A percentile compares a stretch with the other conserved stretches of the same genome.
phyloP scores from a whole-genome alignment of 345 rosid species.

The Balakata baccata region DNA sequence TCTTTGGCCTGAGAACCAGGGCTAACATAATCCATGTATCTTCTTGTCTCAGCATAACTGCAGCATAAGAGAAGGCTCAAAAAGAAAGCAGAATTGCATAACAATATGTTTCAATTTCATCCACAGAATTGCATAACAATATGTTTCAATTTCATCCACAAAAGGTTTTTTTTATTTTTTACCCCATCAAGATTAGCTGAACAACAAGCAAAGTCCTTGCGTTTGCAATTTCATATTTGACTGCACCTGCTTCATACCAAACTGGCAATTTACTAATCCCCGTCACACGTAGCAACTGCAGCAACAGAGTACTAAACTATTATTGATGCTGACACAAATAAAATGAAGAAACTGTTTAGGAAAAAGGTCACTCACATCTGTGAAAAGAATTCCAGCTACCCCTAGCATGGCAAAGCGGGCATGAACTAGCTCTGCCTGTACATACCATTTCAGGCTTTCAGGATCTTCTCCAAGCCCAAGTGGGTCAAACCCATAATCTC shows the following conservation, averaged over 20 bases:
- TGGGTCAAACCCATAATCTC: conserved; percentile 92
- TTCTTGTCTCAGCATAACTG: conserved; percentile 80
- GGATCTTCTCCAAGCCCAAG: conserved; percentile 92
- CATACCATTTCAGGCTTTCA: conserved; percentile 87
- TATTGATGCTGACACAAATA: background rate
- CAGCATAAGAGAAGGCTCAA: background rate
- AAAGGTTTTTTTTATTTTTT: background rate
- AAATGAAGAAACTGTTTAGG: background rate
- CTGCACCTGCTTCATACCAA: conserved; percentile 95
- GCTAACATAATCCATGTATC: conserved; percentile 74
- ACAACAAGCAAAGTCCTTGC: conserved; percentile 63
- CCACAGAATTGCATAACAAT: no score
- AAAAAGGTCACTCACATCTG: conserved; percentile 51
- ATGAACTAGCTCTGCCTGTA: conserved; percentile 92
- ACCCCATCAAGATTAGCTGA: conserved; percentile 91
- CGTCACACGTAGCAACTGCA: conserved; percentile 72
- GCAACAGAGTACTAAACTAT: background rate
- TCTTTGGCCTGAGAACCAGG: conserved; percentile 89
- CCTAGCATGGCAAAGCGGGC: conserved; percentile 94
- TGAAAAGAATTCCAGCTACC: conserved; percentile 85
- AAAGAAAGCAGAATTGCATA: no score
- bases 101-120: no score
- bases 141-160: no score
- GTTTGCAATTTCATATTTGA: conserved; percentile 65
- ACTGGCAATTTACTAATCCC: conserved; percentile 70